Percentiles rank a stretch among this genome's conserved stretches.
phyloP scores from a whole-genome alignment of 208 protist genomes.

The Phytomonas sp. region DNA sequence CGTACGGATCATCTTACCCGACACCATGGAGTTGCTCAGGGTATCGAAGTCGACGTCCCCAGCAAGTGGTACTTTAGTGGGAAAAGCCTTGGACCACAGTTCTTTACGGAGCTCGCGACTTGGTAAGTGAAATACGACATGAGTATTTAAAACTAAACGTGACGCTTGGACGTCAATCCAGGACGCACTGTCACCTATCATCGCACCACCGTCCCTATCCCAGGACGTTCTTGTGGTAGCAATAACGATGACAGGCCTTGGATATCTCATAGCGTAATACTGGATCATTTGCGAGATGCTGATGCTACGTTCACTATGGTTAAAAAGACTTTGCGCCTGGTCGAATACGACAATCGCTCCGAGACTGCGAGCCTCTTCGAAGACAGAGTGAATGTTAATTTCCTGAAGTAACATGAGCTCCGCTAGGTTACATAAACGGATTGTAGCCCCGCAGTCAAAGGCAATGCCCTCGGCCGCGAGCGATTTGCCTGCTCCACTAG shows the following conservation, averaged over 20 bases:
- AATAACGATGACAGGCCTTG: slow-evolving; percentile 70
- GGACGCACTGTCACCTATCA: slow-evolving; percentile 16
- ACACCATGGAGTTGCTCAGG: slow-evolving; percentile 36
- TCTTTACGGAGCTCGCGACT: slow-evolving; percentile 38
- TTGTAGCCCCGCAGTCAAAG: slow-evolving; percentile 85
- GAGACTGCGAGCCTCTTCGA: slow-evolving; percentile 69
- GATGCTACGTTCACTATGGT: slow-evolving; percentile 49
- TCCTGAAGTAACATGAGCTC: slow-evolving; percentile 52
- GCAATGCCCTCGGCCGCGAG: slow-evolving; percentile 84
- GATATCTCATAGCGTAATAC: slow-evolving; percentile 70
- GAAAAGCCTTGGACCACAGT: slow-evolving; percentile 68
- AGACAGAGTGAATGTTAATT: slow-evolving; percentile 52
- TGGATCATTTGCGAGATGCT: slow-evolving; percentile 70
- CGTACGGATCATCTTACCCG: slow-evolving; percentile 66
- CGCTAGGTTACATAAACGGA: slow-evolving; percentile 77
- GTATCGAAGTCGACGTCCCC: slow-evolving; percentile 49
- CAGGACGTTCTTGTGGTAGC: slow-evolving; percentile 35
- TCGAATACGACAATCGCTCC: slow-evolving; percentile 88
- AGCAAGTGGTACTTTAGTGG: slow-evolving; percentile 48
- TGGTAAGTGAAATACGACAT: slow-evolving; percentile 56
- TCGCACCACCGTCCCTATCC: neutral
- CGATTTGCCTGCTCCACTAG: slow-evolving; percentile 82
- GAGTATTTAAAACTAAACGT: slow-evolving; percentile 43
- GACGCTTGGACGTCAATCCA: slow-evolving; percentile 39
- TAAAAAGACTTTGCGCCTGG: slow-evolving; percentile 78